A percentile compares a stretch with the other conserved stretches of the same genome.
These are phyloP conservation scores for Leucocoprinus birnbaumii DNA, from an alignment of 768 basidiomycete species.

Conservation along the genomic window DNA sequence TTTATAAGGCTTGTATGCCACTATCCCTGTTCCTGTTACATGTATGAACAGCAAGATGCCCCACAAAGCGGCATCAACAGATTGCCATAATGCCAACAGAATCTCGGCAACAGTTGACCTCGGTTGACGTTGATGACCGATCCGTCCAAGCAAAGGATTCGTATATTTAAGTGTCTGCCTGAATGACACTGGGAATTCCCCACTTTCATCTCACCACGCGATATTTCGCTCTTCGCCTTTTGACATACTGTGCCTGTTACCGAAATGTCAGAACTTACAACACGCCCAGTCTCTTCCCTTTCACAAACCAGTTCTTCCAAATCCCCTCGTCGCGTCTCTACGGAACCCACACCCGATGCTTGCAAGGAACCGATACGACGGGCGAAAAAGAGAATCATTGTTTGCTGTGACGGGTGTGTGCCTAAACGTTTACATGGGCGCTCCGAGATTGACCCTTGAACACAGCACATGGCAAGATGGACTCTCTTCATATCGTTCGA, in stretches of 20 bases:
- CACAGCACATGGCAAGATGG: constrained; percentile 75
- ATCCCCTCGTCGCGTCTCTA: constrained; percentile 29
- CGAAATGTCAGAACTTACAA: background rate
- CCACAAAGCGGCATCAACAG: background rate
- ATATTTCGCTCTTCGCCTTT: background rate
- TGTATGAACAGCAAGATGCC: background rate
- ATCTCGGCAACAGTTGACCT: background rate
- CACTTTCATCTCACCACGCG: background rate
- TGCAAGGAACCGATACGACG: constrained; percentile 16
- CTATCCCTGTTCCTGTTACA: background rate
- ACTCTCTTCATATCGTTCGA: constrained; percentile 38
- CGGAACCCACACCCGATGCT: constrained; percentile 25
- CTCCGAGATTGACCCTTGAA: background rate
- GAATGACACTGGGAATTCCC: background rate
- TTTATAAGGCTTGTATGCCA: background rate
- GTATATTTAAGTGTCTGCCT: background rate
- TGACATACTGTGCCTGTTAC: background rate
- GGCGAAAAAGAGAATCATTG: constrained; percentile 56
- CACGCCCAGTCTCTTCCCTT: background rate
- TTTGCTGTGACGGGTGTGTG: constrained; percentile 75
- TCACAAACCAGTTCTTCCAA: constrained; percentile 18
- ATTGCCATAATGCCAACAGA: background rate
- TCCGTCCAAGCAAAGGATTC: background rate
- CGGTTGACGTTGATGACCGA: constrained; percentile 12
- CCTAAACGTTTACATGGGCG: background rate